phyloP scores from a whole-genome alignment of 495 filamentous ascomycete species.

The Letharia columbiana region DNA sequence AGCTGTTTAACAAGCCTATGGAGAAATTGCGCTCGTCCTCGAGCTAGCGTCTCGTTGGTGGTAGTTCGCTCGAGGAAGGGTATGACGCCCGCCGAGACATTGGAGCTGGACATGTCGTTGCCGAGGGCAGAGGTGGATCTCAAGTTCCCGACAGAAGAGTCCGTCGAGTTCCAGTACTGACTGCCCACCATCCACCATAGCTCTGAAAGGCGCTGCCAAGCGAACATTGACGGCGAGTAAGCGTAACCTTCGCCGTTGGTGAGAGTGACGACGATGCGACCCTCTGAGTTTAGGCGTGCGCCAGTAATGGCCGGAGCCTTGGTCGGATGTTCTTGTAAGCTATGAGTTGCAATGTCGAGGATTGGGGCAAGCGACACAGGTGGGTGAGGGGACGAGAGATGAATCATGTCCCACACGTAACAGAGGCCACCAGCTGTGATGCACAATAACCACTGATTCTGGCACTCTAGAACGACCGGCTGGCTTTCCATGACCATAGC shows the following conservation, averaged over 20 bases:
- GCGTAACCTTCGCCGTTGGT: constrained; percentile 89
- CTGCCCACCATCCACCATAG: constrained; percentile 96
- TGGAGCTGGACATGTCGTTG: constrained; percentile 46
- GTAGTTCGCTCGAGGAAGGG: constrained; percentile 89
- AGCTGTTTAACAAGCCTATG: constrained; percentile 82
- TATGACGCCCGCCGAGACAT: constrained; percentile 85
- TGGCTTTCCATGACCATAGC: constrained; percentile 83
- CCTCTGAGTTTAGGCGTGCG: constrained; percentile 80
- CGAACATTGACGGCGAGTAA: constrained; percentile 71
- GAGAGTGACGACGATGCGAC: constrained; percentile 72
- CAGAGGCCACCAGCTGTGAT: constrained; percentile 83
- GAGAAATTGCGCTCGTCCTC: constrained; percentile 79
- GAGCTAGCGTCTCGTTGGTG: constrained; percentile 83
- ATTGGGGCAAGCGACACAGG: constrained; percentile 85
- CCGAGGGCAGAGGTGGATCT: constrained; percentile 55
- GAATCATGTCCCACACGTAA: constrained; percentile 88
- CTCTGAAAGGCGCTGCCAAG: constrained; percentile 93
- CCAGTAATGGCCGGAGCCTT: constrained; percentile 74
- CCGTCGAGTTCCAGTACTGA: constrained; percentile 98
- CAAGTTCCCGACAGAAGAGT: constrained; percentile 68
- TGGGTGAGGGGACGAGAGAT: constrained; percentile 75
- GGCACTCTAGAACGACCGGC: constrained; percentile 83
- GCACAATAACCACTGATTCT: constrained; percentile 80
- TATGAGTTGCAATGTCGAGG: constrained; percentile 74
- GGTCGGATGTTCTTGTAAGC: constrained; percentile 57